Percentiles rank a stretch among this genome's conserved stretches.
These are phyloP conservation scores for Zalaria obscura DNA, from an alignment of 2,329 filamentous ascomycete species.

Conservation along the genomic window DNA sequence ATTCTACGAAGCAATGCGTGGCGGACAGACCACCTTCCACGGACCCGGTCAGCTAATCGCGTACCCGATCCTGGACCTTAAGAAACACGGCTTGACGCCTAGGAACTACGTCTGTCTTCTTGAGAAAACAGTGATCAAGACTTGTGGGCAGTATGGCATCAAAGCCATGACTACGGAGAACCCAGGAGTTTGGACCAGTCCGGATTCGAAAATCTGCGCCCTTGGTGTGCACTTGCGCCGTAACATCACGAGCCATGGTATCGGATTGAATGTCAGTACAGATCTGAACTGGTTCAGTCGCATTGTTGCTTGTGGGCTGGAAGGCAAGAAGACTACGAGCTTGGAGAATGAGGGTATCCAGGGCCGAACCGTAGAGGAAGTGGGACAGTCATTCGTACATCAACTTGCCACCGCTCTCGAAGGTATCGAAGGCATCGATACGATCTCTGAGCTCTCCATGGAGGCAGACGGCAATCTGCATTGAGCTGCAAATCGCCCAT, in stretches of 20 bases:
- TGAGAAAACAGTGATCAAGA: slow-evolving; percentile 59
- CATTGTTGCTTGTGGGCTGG: slow-evolving; percentile 82
- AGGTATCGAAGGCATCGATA: slow-evolving; percentile 12
- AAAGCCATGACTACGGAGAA: slow-evolving; percentile 52
- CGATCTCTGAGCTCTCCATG: slow-evolving; percentile 5
- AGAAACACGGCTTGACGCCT: slow-evolving; percentile 51
- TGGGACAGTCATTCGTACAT: slow-evolving; percentile 26
- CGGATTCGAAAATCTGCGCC: slow-evolving; percentile 65
- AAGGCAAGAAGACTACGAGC: slow-evolving; percentile 66
- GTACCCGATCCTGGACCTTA: slow-evolving; percentile 83
- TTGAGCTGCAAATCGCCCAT: too few species aligned
- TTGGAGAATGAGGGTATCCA: slow-evolving; percentile 41
- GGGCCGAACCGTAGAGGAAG: slow-evolving; percentile 21
- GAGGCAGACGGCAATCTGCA: too few species aligned
- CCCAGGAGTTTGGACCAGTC: slow-evolving; percentile 63
- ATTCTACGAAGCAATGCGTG: slow-evolving; percentile 62
- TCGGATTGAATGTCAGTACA: slow-evolving; percentile 64
- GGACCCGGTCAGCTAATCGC: slow-evolving; percentile 84
- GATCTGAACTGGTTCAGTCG: slow-evolving; percentile 51
- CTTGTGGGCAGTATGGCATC: slow-evolving; percentile 48
- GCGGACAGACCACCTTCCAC: slow-evolving; percentile 88
- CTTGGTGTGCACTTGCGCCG: slow-evolving; percentile 82
- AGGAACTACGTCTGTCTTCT: slow-evolving; percentile 65
- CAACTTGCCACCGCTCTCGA: slow-evolving; percentile 18
- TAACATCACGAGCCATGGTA: slow-evolving; percentile 70